These are phyloP conservation scores for Chamaenerion angustifolium DNA, from an alignment of 345 rosid species.

Conservation along the genomic window DNA sequence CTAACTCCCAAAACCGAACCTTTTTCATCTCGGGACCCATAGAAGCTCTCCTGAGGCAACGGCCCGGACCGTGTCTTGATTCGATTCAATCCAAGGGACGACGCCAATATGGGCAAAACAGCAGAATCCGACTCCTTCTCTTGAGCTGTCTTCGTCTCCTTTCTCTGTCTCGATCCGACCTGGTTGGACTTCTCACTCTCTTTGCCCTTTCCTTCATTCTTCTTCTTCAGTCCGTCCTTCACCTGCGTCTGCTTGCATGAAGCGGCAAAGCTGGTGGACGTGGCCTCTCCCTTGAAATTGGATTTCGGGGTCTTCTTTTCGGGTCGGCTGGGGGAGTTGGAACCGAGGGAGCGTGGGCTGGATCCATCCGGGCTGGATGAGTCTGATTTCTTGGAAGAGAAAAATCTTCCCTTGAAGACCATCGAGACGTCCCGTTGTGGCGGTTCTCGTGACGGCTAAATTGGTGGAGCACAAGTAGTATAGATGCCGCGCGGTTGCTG, in stretches of 20 bases:
- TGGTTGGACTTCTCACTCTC: slow-evolving; percentile 13
- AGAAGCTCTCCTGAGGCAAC: slow-evolving; percentile 76
- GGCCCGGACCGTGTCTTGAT: slow-evolving; percentile 99
- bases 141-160: slow-evolving; percentile 12
- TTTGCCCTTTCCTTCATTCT: slow-evolving; percentile 45
- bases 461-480: neutral
- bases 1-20: slow-evolving; percentile 48
- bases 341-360: slow-evolving; percentile 70
- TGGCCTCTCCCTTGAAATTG: slow-evolving; percentile 31
- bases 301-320: slow-evolving; percentile 76
- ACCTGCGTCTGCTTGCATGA: slow-evolving; percentile 24
- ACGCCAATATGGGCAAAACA: slow-evolving; percentile 81
- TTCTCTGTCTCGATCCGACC: neutral
- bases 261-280: slow-evolving; percentile 8
- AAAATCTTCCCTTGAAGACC: slow-evolving; percentile 97
- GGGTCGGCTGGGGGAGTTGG: slow-evolving; percentile 81
- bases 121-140: slow-evolving; percentile 32
- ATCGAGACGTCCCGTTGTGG: slow-evolving; percentile 11
- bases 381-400: slow-evolving; percentile 78
- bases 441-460: neutral
- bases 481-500: too few species aligned
- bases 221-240: slow-evolving; percentile 37
- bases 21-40: slow-evolving; percentile 49
- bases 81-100: slow-evolving; percentile 79
- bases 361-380: slow-evolving; percentile 80